Conservation (phyloP, 106 monocot genomes). For the Vanilla planifolia region DNA sequence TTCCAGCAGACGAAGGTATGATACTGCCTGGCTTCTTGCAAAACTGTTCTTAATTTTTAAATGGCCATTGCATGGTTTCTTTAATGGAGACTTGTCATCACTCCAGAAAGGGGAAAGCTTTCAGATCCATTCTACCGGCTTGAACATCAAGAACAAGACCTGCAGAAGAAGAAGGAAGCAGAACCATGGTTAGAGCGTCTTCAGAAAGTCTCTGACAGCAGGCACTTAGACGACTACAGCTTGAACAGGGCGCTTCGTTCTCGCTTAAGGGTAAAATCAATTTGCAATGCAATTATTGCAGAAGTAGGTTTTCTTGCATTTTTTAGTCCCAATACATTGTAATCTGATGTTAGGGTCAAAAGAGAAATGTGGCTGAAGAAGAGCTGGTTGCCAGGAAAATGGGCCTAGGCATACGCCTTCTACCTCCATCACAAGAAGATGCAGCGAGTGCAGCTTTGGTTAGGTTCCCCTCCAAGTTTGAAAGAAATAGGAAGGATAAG, state of each 20-base stretch:
- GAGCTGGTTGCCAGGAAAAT: constrained; percentile 53
- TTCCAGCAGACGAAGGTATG: constrained; percentile 91
- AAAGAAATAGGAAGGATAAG: constrained; percentile 61
- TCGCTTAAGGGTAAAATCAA: constrained; percentile 74
- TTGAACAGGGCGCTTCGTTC: constrained; percentile 79
- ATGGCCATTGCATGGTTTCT: neutral
- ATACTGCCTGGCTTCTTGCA: neutral
- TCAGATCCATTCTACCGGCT: constrained; percentile 90
- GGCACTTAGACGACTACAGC: constrained; percentile 80
- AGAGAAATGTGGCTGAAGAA: constrained; percentile 78
- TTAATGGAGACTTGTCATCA: constrained; percentile 2
- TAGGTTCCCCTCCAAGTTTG: constrained; percentile 74
- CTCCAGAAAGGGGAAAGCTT: constrained; percentile 81
- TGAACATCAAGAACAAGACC: constrained; percentile 88
- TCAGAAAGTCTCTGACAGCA: constrained; percentile 74
- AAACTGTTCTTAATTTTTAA: no score
- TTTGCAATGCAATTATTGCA: no score
- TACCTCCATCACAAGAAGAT: constrained; percentile 77
- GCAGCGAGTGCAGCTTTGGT: constrained; percentile 37
- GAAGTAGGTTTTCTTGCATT: no score
- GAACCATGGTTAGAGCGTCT: constrained; percentile 83
- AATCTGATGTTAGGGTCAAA: constrained; percentile 46
- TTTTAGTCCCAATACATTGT: no score
- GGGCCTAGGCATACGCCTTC: constrained; percentile 78
- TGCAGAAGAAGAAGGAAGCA: constrained; percentile 94